These are phyloP conservation scores for Acarospora socialis DNA, from an alignment of 2,329 filamentous ascomycete species.

Conservation along the genomic window DNA sequence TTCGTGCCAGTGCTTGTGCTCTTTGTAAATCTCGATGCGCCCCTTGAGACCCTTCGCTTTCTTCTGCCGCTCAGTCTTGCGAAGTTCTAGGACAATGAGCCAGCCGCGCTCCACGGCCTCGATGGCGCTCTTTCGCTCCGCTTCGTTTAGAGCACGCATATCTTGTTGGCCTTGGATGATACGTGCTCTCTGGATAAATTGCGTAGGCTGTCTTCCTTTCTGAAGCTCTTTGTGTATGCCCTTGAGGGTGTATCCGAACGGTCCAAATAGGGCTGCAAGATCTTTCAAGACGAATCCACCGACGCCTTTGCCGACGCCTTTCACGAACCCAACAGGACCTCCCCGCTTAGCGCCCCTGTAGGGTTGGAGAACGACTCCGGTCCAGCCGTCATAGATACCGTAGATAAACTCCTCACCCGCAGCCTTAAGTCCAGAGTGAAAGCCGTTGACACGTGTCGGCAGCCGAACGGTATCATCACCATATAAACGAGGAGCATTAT, in stretches of 20 bases:
- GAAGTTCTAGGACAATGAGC: conserved; percentile 10
- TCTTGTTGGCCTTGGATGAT: conserved; percentile 23
- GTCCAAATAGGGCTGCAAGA: conserved; percentile 29
- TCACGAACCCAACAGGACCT: conserved; percentile 27
- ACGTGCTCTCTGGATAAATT: conserved; percentile 16
- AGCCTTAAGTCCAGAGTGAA: conserved; percentile 30
- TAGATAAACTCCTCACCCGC: conserved; percentile 31
- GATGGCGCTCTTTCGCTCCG: not conserved
- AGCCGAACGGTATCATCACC: conserved; percentile 35
- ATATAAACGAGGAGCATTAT: conserved; percentile 39
- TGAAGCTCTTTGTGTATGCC: conserved; percentile 28
- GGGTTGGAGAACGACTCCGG: conserved; percentile 31
- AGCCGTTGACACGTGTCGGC: conserved; percentile 30
- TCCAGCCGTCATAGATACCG: conserved; percentile 31
- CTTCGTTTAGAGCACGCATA: conserved; percentile 3
- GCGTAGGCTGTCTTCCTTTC: conserved; percentile 19
- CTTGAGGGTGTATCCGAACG: conserved; percentile 28
- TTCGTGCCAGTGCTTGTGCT: conserved; percentile 8
- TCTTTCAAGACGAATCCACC: conserved; percentile 33
- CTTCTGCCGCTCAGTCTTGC: conserved; percentile 14
- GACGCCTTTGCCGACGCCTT: conserved; percentile 32
- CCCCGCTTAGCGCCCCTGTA: conserved; percentile 27
- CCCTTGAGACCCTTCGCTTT: conserved; percentile 10
- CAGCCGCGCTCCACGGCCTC: conserved; percentile 9
- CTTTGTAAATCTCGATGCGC: conserved; percentile 6